phyloP scores from a whole-genome alignment of 2,329 filamentous ascomycete genomes.

The Akanthomyces muscarius region DNA sequence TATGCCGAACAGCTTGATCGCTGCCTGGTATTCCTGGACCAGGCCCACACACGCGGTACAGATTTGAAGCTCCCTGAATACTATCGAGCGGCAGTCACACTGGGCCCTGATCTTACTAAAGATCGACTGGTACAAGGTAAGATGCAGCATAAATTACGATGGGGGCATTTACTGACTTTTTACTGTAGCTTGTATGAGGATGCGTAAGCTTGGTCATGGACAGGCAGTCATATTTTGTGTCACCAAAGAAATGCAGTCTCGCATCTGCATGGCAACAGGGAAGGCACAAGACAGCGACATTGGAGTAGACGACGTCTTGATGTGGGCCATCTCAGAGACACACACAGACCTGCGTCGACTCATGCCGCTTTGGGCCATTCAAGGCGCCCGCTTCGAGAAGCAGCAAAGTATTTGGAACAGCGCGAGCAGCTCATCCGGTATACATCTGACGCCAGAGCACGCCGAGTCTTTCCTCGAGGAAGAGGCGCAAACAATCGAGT shows the following conservation, averaged over 20 bases:
- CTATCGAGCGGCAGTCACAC: constrained; percentile 62
- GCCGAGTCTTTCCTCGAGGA: constrained; percentile 1
- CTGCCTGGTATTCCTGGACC: constrained; percentile 66
- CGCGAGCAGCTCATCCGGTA: background rate
- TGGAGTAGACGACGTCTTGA: constrained; percentile 49
- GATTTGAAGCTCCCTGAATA: constrained; percentile 58
- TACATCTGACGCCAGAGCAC: background rate
- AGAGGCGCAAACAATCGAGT: constrained; percentile 1
- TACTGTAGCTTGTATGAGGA: constrained; percentile 61
- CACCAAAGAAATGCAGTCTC: constrained; percentile 53
- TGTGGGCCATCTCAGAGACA: constrained; percentile 57
- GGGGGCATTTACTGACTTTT: constrained; percentile 3
- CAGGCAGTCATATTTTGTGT: constrained; percentile 62
- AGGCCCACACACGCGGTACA: constrained; percentile 66
- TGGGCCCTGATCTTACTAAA: constrained; percentile 63
- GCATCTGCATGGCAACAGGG: constrained; percentile 37
- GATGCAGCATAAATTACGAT: constrained; percentile 16
- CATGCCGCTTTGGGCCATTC: constrained; percentile 57
- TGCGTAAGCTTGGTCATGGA: constrained; percentile 63
- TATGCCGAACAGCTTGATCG: constrained; percentile 51
- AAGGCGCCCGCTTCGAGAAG: constrained; percentile 49
- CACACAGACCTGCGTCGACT: constrained; percentile 44
- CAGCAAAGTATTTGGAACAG: constrained; percentile 36
- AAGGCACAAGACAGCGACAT: constrained; percentile 29
- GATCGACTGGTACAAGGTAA: constrained; percentile 65